Evolutionary conservation across 2,329 filamentous ascomycete species (phyloP).

Genomic region (Cytospora mali): DNA sequence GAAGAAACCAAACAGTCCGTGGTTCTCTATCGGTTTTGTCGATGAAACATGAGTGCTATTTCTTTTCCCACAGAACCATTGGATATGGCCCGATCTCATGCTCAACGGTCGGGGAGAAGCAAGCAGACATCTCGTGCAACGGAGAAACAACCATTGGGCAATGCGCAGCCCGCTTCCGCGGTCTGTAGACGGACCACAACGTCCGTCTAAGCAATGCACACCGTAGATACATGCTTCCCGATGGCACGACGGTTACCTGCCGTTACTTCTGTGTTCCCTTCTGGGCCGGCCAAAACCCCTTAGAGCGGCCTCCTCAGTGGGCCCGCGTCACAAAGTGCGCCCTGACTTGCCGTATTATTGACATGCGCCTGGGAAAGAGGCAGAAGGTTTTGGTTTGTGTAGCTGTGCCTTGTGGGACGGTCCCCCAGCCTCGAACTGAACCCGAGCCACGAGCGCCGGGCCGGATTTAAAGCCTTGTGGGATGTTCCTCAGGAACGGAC

Average conservation of each 20-base stretch:
- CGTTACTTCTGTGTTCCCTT: constrained; percentile 19
- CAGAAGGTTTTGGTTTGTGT: constrained; percentile 3
- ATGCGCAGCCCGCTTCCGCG: constrained; percentile 2
- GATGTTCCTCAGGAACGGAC: constrained; percentile 27
- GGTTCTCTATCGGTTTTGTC: constrained; percentile 6
- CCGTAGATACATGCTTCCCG: constrained; percentile 6
- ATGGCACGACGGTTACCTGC: constrained; percentile 23
- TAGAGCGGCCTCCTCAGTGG: constrained; percentile 9
- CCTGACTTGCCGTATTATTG: constrained; percentile 7
- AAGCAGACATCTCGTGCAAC: constrained; percentile 14
- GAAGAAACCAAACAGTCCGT: constrained; percentile 1
- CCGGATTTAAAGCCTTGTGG: constrained; percentile 27
- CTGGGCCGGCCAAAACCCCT: constrained; percentile 12
- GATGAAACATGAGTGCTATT: constrained; percentile 2
- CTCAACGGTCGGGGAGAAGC: constrained; percentile 17
- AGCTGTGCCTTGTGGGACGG: constrained; percentile 17
- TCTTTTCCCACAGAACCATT: neutral
- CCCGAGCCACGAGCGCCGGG: constrained; percentile 23
- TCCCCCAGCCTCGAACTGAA: constrained; percentile 18
- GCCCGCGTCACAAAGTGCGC: constrained; percentile 17
- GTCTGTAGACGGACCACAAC: neutral
- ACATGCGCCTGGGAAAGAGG: constrained; percentile 2
- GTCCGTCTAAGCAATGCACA: constrained; percentile 4
- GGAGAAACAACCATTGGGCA: constrained; percentile 8
- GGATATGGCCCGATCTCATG: constrained; percentile 6